Evolutionary conservation across 164 flowering plant species (phyloP).

Genomic region (Sedum album): DNA sequence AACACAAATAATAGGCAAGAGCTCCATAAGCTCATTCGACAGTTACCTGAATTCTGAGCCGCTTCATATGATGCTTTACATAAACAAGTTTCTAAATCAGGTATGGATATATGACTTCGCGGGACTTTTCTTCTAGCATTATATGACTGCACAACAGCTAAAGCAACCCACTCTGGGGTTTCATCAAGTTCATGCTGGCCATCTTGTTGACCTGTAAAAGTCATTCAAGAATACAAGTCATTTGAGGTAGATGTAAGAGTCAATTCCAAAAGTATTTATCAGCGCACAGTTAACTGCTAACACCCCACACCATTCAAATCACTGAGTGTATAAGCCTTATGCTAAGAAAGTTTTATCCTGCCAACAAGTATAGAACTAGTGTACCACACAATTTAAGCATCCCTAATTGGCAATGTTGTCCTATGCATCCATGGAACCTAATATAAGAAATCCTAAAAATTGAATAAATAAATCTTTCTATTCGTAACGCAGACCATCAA

Average conservation of each 20-base stretch:
- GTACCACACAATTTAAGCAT: not conserved
- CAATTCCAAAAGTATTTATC: not conserved
- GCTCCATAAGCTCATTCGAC: not conserved
- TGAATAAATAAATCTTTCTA: not conserved
- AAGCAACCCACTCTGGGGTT: slow-evolving; percentile 58
- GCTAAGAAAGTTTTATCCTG: not conserved
- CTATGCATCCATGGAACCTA: not conserved
- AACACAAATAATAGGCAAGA: not conserved
- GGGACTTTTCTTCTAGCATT: slow-evolving; percentile 80
- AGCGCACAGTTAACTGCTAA: not conserved
- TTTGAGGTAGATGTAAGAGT: not conserved
- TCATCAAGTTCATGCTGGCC: not conserved
- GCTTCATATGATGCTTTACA: slow-evolving; percentile 71
- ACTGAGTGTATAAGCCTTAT: not conserved
- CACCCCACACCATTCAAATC: not conserved
- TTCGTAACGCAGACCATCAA: slow-evolving; percentile 36
- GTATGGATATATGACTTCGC: slow-evolving; percentile 61
- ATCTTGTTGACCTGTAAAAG: slow-evolving; percentile 35
- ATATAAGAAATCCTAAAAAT: too few relatives aligned
- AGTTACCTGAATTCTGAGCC: slow-evolving; percentile 68
- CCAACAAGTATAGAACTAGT: not conserved
- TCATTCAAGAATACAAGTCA: not conserved
- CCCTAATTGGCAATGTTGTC: not conserved
- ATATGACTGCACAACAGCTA: slow-evolving; percentile 89
- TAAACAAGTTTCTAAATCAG: slow-evolving; percentile 67